Base-by-base conservation (phyloP, 2,329 filamentous ascomycete genomes). In the Zasmidium citrigriseum region DNA sequence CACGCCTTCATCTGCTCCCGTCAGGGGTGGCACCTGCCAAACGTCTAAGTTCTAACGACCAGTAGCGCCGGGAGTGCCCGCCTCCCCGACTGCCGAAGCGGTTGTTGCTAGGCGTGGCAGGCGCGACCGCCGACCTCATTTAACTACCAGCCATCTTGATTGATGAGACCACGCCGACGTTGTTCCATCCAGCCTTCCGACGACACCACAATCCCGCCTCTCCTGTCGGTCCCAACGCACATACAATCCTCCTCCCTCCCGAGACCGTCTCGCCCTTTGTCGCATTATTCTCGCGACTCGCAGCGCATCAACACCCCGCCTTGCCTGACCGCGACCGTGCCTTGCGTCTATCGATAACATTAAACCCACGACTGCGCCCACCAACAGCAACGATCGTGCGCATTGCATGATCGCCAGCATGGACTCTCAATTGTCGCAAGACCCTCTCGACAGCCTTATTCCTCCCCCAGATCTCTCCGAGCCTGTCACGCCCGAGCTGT, bases 401-500 rank as follows among this genome's bases (percentile, higher is more conserved):
- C 52, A 27, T 25, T 14, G 16, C n/a, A 21, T 34, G 21, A 55
- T 20, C 14, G 21, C 14, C 22, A 52, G 25, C 20, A 61, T 61
- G 59, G 55, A 57, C 38, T 58, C 54, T 14, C 48, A 49, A 27
- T 20, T 47, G 24, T 53, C 57, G 47, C 58, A 58, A 55, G 55
- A 58, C n/a, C 54, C 54, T 14, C 47, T 58, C 1, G 55, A 58
- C 45, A 45, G 49, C 48, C 55, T 68, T 45, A 59, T 64, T 21
- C 56, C 61, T 25, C 60, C 57, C 20, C 57, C 61, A 5, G 50
- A 60, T 10, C 29, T 49, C 16, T 57, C 56, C 14, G 58, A 58
- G 46, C 66, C 68, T 7, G 57, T 55, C 5, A 70, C 67, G 25
- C 69, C 69, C 1, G 66, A 70, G 27, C 70, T 69, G 27, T 66